Evolutionary conservation across 2,329 filamentous ascomycete genomes (phyloP).

Genomic region (Fusarium vanettenii): DNA sequence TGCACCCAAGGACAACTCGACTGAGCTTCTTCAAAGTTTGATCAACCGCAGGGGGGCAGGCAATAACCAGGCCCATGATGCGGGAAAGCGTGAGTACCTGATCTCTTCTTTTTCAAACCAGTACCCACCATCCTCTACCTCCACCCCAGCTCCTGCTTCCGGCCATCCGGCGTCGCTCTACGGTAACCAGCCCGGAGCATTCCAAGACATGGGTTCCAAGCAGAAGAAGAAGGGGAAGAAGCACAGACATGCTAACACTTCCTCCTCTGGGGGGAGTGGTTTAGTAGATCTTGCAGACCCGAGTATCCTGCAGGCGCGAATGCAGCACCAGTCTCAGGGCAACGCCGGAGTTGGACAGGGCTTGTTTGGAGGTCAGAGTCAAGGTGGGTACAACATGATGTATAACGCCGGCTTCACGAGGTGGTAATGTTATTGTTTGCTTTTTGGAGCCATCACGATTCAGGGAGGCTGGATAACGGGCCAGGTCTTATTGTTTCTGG

Average conservation of each 20-base stretch:
- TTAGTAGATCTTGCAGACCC: conserved; percentile 99
- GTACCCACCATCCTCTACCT: conserved; percentile 84
- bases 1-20: conserved; percentile 76
- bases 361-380: conserved; percentile 86
- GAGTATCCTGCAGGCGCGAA: conserved; percentile 98
- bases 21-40: conserved; percentile 79
- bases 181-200: conserved; percentile 84
- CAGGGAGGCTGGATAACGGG: conserved; percentile 36
- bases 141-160: conserved; percentile 88
- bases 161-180: conserved; percentile 93
- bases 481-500: conserved; percentile 37
- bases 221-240: conserved; percentile 99
- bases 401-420: conserved; percentile 78
- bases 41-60: conserved; percentile 77
- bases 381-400: conserved; percentile 98
- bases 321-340: conserved; percentile 88
- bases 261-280: conserved; percentile 98
- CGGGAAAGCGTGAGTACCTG: conserved; percentile 98
- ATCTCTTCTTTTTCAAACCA: conserved; percentile 92
- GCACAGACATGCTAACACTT: conserved; percentile 99
- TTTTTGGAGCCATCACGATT: conserved; percentile 27
- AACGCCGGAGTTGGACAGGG: conserved; percentile 88
- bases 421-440: conserved; percentile 63
- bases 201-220: conserved; percentile 93
- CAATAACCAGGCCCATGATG: conserved; percentile 80